These are phyloP conservation scores for Solanum medicagineum DNA, from an alignment of 257 asterid species.

Conservation along the genomic window DNA sequence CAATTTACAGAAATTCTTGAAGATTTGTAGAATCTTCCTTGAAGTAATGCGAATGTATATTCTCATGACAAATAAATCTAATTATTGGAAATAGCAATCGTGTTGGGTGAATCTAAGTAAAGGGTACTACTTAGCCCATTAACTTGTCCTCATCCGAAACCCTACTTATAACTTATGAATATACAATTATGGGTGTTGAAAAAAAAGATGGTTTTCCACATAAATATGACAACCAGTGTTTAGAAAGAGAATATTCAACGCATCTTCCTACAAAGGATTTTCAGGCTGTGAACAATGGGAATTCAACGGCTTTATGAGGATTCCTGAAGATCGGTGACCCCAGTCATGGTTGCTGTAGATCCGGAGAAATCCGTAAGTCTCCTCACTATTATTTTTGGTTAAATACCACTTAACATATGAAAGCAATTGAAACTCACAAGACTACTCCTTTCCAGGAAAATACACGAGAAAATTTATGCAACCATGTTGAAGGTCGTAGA, in stretches of 20 bases:
- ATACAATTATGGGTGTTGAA: not conserved
- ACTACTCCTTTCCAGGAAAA: not conserved
- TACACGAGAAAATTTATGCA: not conserved
- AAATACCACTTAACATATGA: not conserved
- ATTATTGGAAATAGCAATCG: not conserved
- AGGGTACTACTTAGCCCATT: not conserved
- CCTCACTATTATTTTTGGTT: not conserved
- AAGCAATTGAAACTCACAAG: not conserved
- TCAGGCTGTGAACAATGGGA: not conserved
- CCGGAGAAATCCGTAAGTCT: not conserved
- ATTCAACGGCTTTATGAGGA: not conserved
- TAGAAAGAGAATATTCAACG: not conserved
- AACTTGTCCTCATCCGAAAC: not conserved
- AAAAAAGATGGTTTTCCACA: not conserved
- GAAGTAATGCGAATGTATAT: not conserved
- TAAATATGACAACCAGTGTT: not conserved
- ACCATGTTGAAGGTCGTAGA: not conserved
- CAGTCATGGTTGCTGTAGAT: not conserved
- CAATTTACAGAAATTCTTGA: not conserved
- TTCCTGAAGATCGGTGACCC: not conserved
- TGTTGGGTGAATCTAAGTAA: not conserved
- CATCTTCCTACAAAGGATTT: not conserved
- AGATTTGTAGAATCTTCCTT: not conserved
- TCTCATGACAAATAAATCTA: not conserved
- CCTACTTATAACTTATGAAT: not conserved